Evolutionary conservation across 768 basidiomycete species (phyloP).

Genomic region (Austroboletus eburneus): DNA sequence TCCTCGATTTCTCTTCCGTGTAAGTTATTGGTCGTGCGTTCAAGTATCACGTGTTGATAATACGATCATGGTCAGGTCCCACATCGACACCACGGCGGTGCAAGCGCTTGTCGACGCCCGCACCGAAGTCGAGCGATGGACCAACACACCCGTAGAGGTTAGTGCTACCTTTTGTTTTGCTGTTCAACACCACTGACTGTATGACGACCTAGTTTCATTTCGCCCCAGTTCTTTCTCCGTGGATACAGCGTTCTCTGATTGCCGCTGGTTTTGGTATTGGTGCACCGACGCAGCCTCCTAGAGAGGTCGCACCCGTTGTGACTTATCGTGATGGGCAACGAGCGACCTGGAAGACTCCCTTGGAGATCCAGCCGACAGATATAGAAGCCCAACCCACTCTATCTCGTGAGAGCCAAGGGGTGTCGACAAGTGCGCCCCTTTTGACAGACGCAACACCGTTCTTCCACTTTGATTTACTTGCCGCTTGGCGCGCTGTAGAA

Average conservation of each 20-base stretch:
- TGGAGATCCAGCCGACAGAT: conserved; percentile 20
- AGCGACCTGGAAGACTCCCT: conserved; percentile 16
- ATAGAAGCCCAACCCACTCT: conserved; percentile 27
- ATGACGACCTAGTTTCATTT: conserved; percentile 80
- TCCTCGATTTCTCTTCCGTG: conserved; percentile 88
- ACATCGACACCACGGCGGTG: conserved; percentile 88
- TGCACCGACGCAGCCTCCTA: conserved; percentile 35
- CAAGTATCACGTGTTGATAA: background rate
- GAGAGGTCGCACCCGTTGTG: conserved; percentile 78
- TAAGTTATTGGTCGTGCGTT: conserved; percentile 24
- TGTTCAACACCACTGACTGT: background rate
- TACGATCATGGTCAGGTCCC: conserved; percentile 45
- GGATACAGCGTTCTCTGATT: conserved; percentile 85
- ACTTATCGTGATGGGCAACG: conserved; percentile 49
- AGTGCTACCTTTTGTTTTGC: conserved; percentile 10
- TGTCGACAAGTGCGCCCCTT: conserved; percentile 29
- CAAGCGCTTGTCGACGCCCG: conserved; percentile 91
- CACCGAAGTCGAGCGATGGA: conserved; percentile 83
- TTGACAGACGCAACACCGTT: conserved; percentile 62
- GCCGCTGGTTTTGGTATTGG: conserved; percentile 90
- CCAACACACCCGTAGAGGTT: conserved; percentile 70
- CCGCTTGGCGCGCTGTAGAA: conserved; percentile 71
- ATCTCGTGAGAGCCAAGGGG: background rate
- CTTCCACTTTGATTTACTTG: conserved; percentile 86
- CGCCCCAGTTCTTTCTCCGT: conserved; percentile 84